Evolutionary conservation across 768 basidiomycete species (phyloP), one percentile per base, ranked within the genome.

Genomic region (Boletus barrowsii): DNA sequence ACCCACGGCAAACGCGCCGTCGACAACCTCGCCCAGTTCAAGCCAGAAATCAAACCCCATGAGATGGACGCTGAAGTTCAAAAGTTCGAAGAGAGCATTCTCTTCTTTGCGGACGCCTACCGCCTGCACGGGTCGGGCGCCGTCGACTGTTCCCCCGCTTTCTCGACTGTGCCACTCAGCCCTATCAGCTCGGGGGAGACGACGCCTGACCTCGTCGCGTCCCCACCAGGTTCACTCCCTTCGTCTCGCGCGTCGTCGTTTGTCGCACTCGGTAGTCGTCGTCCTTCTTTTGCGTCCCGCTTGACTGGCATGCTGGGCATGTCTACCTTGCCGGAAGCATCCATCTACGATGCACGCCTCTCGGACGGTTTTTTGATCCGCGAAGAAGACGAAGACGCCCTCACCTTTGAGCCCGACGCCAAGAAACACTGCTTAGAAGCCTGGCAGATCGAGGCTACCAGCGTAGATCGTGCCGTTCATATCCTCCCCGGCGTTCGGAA

Each of bases 1-100:
- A 88, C 87, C n/a, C 87, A 90, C 67, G 87, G 87, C 63, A 84
- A 87, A 64, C 83, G 87, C 56, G 88, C 87, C 11, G 76, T 86
- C 63, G 87, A 89, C 73, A 90, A 89, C 71, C 80, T 88, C 58
- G 67, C 77, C 5, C 74, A 77, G 46, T 83, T 83, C 74, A 83
- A 81, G 62, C 83, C 84, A 0, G 66, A 76, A 32, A 79, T 86
- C 61, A 74, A 75, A 58, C 43, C 63, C 20, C 75, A 83, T 67
- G 79, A 84, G 67, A 80, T 86, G 75, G 80, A 82, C 61, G 68
- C 57, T 30, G 83, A 81, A 54, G 83, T 86, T 3, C 71, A 76
- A n/a, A 73, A 73, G 20, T 87, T 87, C 58, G 86, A 88, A 66
- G 74, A 82, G 60, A 77, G 75, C 53, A 87, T 86, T 53, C 82